Evolutionary conservation across 352 stramenopile species (phyloP).

Genomic region (Proteromonas lacertae): DNA sequence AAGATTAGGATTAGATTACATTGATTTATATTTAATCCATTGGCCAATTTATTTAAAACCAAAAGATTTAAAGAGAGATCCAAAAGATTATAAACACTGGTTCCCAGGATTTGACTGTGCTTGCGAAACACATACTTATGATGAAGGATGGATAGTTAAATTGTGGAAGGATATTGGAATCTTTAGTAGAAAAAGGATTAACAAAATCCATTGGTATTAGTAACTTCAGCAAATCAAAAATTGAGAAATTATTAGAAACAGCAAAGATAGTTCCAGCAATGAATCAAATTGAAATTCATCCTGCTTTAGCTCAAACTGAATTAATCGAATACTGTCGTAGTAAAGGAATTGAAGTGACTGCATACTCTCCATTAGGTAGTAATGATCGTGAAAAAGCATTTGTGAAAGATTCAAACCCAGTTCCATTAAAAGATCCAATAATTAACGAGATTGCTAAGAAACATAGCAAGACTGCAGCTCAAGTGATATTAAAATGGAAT

Average conservation of each 20-base stretch:
- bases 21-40: too few species aligned
- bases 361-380: constrained; percentile 10
- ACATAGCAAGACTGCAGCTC: too few species aligned
- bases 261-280: constrained; percentile 10
- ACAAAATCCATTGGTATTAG: constrained; percentile 10
- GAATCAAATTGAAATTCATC: constrained; percentile 17
- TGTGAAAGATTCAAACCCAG: too few species aligned
- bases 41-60: too few species aligned
- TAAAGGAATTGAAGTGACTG: constrained; percentile 8
- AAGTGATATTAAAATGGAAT: too few species aligned
- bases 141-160: not conserved
- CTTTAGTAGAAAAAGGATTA: constrained; percentile 3
- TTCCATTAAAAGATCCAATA: too few species aligned
- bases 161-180: constrained; percentile 2
- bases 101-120: too few species aligned
- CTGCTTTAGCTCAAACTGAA: constrained; percentile 7
- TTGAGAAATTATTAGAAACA: constrained; percentile 8
- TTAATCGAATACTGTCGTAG: constrained; percentile 9
- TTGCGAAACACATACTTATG: too few species aligned
- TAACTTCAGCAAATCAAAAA: constrained; percentile 12
- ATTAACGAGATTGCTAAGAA: too few species aligned
- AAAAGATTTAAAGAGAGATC: too few species aligned
- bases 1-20: too few species aligned
- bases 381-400: constrained; percentile 2
- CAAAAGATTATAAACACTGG: too few species aligned